Percentiles rank a stretch among this genome's conserved stretches.
Evolutionary conservation across 345 rosid genomes (phyloP).

Genomic region (Aegle marmelos): DNA sequence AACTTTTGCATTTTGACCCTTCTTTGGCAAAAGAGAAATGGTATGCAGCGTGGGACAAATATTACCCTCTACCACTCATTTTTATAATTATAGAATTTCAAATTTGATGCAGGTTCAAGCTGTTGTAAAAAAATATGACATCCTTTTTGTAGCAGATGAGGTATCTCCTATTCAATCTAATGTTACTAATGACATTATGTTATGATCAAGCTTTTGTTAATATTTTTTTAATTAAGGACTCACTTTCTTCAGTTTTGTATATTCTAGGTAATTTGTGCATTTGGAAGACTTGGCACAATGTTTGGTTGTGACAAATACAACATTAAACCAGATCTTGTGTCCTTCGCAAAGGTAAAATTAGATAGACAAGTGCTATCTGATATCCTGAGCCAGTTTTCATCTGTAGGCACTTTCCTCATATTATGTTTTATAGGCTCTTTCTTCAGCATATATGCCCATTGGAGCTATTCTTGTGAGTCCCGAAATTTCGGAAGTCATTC

Average conservation of each 20-base stretch:
- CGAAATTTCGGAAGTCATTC: conserved; percentile 76
- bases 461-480: conserved; percentile 89
- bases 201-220: not conserved
- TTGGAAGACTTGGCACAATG: conserved; percentile 97
- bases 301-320: conserved; percentile 88
- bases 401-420: not conserved
- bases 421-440: conserved; percentile 61
- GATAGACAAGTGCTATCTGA: not conserved
- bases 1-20: not conserved
- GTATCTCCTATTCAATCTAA: conserved; percentile 27
- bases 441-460: conserved; percentile 93
- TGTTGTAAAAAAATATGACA: conserved; percentile 81
- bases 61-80: not conserved
- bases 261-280: conserved; percentile 87
- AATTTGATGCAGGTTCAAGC: conserved; percentile 72
- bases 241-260: conserved; percentile 15
- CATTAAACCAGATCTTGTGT: conserved; percentile 88
- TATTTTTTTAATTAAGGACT: not conserved
- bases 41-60: not conserved
- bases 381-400: conserved; percentile 1
- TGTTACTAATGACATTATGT: not conserved
- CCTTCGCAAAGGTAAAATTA: conserved; percentile 77
- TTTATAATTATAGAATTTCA: conserved; percentile 2
- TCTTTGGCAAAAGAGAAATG: not conserved
- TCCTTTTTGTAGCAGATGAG: conserved; percentile 93